These are phyloP conservation scores for Tuber magnatum DNA, from an alignment of 495 filamentous ascomycete species.

Conservation along the genomic window DNA sequence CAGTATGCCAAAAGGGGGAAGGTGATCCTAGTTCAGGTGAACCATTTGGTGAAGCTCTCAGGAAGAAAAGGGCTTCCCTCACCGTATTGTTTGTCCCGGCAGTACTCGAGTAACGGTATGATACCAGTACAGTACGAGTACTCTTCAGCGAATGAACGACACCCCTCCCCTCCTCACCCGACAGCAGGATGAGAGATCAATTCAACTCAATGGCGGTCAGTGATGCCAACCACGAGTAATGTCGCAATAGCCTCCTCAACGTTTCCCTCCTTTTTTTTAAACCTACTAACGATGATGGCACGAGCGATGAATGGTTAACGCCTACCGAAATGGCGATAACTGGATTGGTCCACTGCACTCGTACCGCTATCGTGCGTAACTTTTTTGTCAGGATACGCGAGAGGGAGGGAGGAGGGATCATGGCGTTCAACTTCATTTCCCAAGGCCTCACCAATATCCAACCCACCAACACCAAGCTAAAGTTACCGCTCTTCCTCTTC, in stretches of 20 bases:
- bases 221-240: neutral
- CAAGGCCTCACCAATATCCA: slow-evolving; percentile 21
- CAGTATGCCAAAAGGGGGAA: slow-evolving; percentile 28
- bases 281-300: neutral
- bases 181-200: neutral
- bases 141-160: neutral
- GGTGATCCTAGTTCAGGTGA: too few relatives aligned
- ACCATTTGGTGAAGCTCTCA: too few relatives aligned
- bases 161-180: neutral
- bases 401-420: slow-evolving; percentile 27
- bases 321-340: neutral
- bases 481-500: slow-evolving; percentile 14
- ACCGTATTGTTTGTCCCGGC: neutral
- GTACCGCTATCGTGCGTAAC: neutral
- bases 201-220: neutral
- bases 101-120: neutral
- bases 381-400: neutral
- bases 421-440: slow-evolving; percentile 36
- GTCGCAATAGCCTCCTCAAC: neutral
- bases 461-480: slow-evolving; percentile 23
- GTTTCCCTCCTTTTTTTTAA: neutral
- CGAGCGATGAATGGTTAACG: neutral
- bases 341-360: neutral
- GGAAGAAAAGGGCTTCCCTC: too few relatives aligned
- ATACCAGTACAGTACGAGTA: too few relatives aligned